These are phyloP conservation scores for Guillardia theta DNA, from an alignment of 78 protist genomes.

Conservation along the genomic window DNA sequence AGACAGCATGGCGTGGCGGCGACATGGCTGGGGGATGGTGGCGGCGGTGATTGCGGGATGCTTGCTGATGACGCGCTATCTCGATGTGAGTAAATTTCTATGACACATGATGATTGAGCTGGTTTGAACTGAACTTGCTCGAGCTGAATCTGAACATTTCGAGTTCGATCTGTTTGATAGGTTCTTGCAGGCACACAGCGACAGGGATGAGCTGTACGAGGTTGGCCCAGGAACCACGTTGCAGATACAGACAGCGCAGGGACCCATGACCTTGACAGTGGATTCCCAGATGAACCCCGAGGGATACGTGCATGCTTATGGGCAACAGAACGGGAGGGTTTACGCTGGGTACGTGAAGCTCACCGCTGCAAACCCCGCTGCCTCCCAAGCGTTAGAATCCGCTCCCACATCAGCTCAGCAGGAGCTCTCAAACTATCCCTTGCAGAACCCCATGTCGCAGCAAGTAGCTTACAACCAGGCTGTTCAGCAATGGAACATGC, in stretches of 20 bases:
- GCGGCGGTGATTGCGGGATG: too few species aligned
- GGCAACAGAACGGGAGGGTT: background rate
- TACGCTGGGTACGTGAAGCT: constrained; percentile 19
- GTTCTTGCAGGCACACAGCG: too few species aligned
- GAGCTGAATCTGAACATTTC: too few species aligned
- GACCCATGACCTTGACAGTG: background rate
- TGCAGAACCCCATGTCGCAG: background rate
- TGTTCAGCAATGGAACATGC: background rate
- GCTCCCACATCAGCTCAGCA: background rate
- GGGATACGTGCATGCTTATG: constrained; percentile 30
- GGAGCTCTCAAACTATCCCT: background rate
- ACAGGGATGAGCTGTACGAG: too few species aligned
- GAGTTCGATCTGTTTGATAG: too few species aligned
- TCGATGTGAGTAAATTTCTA: too few species aligned
- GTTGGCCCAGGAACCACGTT: background rate
- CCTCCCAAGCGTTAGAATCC: background rate
- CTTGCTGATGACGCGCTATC: too few species aligned
- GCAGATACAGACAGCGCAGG: background rate
- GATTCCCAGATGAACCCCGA: background rate
- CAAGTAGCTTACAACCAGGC: background rate
- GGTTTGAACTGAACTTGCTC: too few species aligned
- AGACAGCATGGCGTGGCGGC: too few species aligned
- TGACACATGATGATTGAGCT: too few species aligned
- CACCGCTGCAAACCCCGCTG: background rate
- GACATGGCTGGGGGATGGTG: too few species aligned